Conservation (phyloP, 352 stramenopile species). For the Salisapilia sapeloensis region DNA sequence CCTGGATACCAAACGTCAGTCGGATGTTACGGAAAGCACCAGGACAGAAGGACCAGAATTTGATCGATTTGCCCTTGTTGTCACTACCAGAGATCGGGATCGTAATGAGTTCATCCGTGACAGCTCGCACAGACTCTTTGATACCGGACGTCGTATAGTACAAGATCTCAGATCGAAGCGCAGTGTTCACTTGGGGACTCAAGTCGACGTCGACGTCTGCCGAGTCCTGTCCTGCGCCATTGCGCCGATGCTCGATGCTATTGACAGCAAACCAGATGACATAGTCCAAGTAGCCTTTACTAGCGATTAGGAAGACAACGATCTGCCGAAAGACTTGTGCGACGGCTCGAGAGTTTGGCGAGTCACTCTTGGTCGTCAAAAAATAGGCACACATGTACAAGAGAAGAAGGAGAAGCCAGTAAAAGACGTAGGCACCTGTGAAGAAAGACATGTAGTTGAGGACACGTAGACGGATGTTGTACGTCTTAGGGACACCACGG, state of each 20-base stretch:
- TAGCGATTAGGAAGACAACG: slow-evolving; percentile 68
- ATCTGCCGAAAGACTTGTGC: slow-evolving; percentile 69
- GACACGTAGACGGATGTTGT: slow-evolving; percentile 78
- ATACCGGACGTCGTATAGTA: slow-evolving; percentile 85
- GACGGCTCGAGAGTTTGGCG: slow-evolving; percentile 14
- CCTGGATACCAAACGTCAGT: slow-evolving; percentile 58
- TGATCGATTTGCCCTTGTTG: slow-evolving; percentile 66
- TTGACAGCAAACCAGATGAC: slow-evolving; percentile 85
- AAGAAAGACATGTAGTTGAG: slow-evolving; percentile 84
- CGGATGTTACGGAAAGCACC: slow-evolving; percentile 77
- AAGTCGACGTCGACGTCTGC: slow-evolving; percentile 73
- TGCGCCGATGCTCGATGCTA: slow-evolving; percentile 46
- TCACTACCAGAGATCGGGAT: slow-evolving; percentile 68
- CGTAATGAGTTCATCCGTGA: slow-evolving; percentile 52
- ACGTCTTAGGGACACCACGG: slow-evolving; percentile 72
- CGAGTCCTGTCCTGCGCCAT: slow-evolving; percentile 23
- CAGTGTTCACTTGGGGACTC: slow-evolving; percentile 79
- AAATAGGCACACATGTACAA: slow-evolving; percentile 86
- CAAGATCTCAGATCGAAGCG: slow-evolving; percentile 74
- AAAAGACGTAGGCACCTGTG: slow-evolving; percentile 76
- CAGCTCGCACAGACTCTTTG: slow-evolving; percentile 64
- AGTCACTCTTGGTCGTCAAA: slow-evolving; percentile 47
- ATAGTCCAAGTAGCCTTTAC: slow-evolving; percentile 75
- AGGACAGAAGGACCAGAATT: slow-evolving; percentile 79
- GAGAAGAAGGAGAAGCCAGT: slow-evolving; percentile 72